A percentile compares a stretch with the other conserved stretches of the same genome.
These are phyloP conservation scores for Mortierella sp. DNA, from an alignment of 371 early-diverging fungal genomes.

Conservation along the genomic window DNA sequence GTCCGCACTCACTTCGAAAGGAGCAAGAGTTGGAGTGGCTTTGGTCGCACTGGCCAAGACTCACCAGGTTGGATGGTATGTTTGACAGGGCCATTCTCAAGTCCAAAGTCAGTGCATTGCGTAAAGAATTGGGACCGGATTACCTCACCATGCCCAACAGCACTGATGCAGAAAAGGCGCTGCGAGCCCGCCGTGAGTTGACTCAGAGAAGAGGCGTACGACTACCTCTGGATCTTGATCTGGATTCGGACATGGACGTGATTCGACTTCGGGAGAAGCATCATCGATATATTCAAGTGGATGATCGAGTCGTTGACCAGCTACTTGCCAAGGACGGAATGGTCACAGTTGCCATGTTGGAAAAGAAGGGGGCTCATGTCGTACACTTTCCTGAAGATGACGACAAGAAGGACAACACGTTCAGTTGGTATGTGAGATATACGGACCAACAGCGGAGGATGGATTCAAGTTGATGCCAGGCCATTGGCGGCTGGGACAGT, in stretches of 20 bases:
- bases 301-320: conserved; percentile 1
- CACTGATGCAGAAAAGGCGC: neutral
- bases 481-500: conserved; percentile 6
- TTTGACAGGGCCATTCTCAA: conserved; percentile 11
- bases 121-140: conserved; percentile 1
- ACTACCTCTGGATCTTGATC: conserved; percentile 12
- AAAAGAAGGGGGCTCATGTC: neutral
- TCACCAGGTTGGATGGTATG: conserved; percentile 13
- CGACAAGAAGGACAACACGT: neutral
- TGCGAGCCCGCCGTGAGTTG: neutral
- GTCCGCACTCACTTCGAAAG: conserved; percentile 20
- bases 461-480: neutral
- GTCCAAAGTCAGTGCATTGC: neutral
- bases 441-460: neutral
- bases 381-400: neutral
- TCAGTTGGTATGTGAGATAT: neutral
- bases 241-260: neutral
- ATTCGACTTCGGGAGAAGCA: neutral
- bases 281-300: neutral
- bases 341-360: neutral
- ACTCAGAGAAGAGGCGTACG: conserved; percentile 6
- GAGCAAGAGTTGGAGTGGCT: conserved; percentile 21
- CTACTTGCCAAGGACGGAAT: conserved; percentile 7
- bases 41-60: conserved; percentile 17
- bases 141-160: neutral